Conservation (phyloP, 179 eudicot genomes). For the Beta macrorhiza region DNA sequence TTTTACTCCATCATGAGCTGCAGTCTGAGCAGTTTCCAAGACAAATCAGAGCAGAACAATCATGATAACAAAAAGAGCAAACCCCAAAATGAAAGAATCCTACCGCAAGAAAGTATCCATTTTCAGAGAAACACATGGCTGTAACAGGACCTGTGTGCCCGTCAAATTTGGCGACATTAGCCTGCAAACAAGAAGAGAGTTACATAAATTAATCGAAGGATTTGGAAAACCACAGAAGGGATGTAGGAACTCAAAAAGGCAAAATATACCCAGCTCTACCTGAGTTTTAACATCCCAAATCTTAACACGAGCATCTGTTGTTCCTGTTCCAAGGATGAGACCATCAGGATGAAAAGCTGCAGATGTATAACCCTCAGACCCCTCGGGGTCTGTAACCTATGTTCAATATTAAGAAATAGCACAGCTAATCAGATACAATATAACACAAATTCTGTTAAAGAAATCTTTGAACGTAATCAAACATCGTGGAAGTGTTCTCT, state of each 20-base stretch:
- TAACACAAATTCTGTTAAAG: neutral
- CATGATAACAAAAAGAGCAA: neutral
- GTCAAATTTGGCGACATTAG: conserved; percentile 78
- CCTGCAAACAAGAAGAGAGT: conserved; percentile 36
- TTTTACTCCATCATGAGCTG: conserved; percentile 94
- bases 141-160: conserved; percentile 89
- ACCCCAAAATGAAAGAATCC: conserved; percentile 3
- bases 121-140: conserved; percentile 90
- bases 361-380: conserved; percentile 82
- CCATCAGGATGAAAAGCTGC: conserved; percentile 99
- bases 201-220: neutral
- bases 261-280: conserved; percentile 36
- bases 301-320: conserved; percentile 71
- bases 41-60: conserved; percentile 13
- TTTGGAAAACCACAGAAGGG: neutral
- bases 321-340: conserved; percentile 96
- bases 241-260: neutral
- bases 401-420: conserved; percentile 22
- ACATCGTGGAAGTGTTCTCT: neutral
- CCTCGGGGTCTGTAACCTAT: conserved; percentile 63
- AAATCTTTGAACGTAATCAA: neutral
- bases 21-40: conserved; percentile 56
- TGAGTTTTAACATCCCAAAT: conserved; percentile 98
- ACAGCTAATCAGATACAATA: neutral
- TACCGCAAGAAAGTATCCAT: conserved; percentile 98